These are phyloP conservation scores for Alternaria conjuncta DNA, from an alignment of 2,329 filamentous ascomycete species.

Conservation along the genomic window DNA sequence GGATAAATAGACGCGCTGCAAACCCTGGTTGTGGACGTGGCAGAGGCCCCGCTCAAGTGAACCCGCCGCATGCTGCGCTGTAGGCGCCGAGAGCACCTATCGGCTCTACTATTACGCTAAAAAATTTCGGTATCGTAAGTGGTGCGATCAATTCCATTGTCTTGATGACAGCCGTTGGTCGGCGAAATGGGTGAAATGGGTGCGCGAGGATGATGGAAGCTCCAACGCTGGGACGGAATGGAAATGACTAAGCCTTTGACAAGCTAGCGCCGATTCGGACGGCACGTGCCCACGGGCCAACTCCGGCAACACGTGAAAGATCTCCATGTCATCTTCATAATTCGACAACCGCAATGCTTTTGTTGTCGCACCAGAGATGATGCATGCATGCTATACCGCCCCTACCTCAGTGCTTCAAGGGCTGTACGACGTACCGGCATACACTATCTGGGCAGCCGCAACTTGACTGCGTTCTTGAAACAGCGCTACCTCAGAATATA, in stretches of 20 bases:
- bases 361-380: background rate
- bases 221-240: background rate
- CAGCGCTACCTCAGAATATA: background rate
- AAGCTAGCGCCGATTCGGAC: background rate
- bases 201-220: no score
- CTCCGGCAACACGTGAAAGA: background rate
- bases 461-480: background rate
- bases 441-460: background rate
- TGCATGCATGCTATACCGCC: background rate
- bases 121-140: background rate
- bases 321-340: background rate
- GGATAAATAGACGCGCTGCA: background rate
- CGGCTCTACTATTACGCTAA: background rate
- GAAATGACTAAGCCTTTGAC: rapidly evolving
- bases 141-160: background rate
- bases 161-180: background rate
- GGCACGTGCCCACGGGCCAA: background rate
- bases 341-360: background rate
- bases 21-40: background rate
- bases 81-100: background rate
- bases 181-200: background rate
- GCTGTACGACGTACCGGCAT: background rate
- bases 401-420: background rate
- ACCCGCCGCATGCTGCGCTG: background rate
- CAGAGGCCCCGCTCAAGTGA: background rate